Evolutionary conservation across 768 basidiomycete species (phyloP).

Genomic region (Naganishia friedmannii): DNA sequence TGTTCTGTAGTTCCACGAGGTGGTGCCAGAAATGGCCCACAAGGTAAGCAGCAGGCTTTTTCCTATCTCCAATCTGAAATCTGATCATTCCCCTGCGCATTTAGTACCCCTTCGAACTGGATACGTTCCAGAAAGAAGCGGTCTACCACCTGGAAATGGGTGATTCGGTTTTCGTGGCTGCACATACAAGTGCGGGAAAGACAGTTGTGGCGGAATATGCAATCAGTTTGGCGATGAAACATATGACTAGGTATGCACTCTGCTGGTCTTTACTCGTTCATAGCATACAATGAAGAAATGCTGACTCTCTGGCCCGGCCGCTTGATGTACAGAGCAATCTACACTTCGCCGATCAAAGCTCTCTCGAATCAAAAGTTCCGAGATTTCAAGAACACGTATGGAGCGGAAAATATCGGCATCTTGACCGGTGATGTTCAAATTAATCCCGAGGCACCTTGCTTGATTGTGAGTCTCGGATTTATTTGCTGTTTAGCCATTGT

Average conservation of each 20-base stretch:
- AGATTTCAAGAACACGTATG: conserved; percentile 94
- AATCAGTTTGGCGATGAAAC: conserved; percentile 90
- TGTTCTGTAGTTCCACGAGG: conserved; percentile 59
- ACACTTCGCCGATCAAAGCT: conserved; percentile 98
- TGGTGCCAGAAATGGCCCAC: conserved; percentile 95
- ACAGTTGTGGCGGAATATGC: conserved; percentile 99
- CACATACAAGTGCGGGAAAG: conserved; percentile 98
- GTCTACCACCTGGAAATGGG: conserved; percentile 96
- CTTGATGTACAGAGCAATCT: conserved; percentile 70
- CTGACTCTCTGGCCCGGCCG: not conserved
- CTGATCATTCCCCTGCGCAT: not conserved
- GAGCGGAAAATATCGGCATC: conserved; percentile 75
- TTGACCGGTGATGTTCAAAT: conserved; percentile 98
- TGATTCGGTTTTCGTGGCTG: conserved; percentile 98
- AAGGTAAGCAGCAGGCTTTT: conserved; percentile 58
- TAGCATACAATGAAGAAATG: not conserved
- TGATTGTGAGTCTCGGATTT: conserved; percentile 57
- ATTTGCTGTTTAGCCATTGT: not conserved
- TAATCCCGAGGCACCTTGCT: conserved; percentile 92
- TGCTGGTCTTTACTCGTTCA: not conserved
- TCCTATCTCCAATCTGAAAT: not conserved
- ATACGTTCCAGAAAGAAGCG: conserved; percentile 98
- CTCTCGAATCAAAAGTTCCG: conserved; percentile 98
- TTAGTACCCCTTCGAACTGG: conserved; percentile 97
- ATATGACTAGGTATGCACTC: conserved; percentile 85